Evolutionary conservation across 2,329 filamentous ascomycete species (phyloP).

Genomic region (Amauroascus niger): DNA sequence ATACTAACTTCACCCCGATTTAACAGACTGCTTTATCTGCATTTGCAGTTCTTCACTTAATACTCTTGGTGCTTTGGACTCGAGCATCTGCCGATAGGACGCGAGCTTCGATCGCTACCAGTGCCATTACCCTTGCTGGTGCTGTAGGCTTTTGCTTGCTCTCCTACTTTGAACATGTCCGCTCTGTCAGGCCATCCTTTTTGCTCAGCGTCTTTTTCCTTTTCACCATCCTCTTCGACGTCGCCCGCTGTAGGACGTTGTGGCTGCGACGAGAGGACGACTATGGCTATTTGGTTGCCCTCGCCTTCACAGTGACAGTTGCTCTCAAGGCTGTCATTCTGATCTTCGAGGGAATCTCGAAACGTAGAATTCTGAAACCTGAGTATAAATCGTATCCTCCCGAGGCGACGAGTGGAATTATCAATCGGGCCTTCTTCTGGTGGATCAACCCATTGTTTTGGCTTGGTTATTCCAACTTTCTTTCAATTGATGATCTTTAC

Average conservation of each 20-base stretch:
- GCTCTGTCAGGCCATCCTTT: conserved; percentile 39
- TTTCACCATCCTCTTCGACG: conserved; percentile 39
- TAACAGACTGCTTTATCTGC: conserved; percentile 25
- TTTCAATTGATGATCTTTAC: conserved; percentile 39
- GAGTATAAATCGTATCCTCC: conserved; percentile 37
- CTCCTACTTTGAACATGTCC: conserved; percentile 41
- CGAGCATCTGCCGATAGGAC: conserved; percentile 26
- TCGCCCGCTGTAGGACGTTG: conserved; percentile 38
- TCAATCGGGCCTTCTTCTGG: conserved; percentile 42
- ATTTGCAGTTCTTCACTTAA: conserved; percentile 30
- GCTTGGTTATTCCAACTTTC: conserved; percentile 38
- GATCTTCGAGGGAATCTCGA: conserved; percentile 39
- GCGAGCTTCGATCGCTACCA: conserved; percentile 28
- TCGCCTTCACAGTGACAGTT: conserved; percentile 35
- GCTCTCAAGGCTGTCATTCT: conserved; percentile 38
- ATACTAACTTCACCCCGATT: conserved; percentile 3
- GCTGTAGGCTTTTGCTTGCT: conserved; percentile 30
- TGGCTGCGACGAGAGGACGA: conserved; percentile 29
- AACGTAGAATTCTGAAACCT: conserved; percentile 33
- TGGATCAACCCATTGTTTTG: conserved; percentile 47
- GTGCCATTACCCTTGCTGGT: conserved; percentile 25
- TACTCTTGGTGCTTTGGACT: conserved; percentile 32
- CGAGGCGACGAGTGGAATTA: conserved; percentile 46
- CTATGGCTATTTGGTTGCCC: conserved; percentile 32
- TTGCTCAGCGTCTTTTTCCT: conserved; percentile 42